phyloP scores from a whole-genome alignment of 805 yeast genomes.

The Zygosaccharomyces gambellarensis region DNA sequence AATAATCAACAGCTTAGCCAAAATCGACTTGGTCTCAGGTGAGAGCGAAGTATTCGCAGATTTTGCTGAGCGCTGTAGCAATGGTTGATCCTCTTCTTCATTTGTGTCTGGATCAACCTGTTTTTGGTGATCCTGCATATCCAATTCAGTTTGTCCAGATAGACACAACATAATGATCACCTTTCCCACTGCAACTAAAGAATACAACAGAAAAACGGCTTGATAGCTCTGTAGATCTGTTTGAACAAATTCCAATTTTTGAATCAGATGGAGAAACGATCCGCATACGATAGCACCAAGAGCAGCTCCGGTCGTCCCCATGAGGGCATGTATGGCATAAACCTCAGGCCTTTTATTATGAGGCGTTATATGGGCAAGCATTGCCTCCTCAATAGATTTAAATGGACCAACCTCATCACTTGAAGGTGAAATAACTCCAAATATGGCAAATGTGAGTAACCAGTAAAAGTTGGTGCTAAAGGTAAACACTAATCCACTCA shows the following conservation, averaged over 20 bases:
- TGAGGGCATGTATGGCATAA: slow-evolving; percentile 67
- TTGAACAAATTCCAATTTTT: slow-evolving; percentile 33
- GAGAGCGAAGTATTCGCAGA: slow-evolving; percentile 29
- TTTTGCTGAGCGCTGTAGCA: slow-evolving; percentile 14
- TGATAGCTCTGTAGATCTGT: slow-evolving; percentile 46
- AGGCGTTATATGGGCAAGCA: slow-evolving; percentile 73
- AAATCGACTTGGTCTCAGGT: slow-evolving; percentile 39
- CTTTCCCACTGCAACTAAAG: slow-evolving; percentile 50
- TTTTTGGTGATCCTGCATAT: slow-evolving; percentile 24
- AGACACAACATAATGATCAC: slow-evolving; percentile 46
- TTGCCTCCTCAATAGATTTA: slow-evolving; percentile 77
- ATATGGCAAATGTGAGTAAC: slow-evolving; percentile 62
- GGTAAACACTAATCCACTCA: slow-evolving; percentile 65
- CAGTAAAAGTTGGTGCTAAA: slow-evolving; percentile 47
- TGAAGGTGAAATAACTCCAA: slow-evolving; percentile 84
- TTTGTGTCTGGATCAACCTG: slow-evolving; percentile 8
- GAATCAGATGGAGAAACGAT: slow-evolving; percentile 44
- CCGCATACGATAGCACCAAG: slow-evolving; percentile 68
- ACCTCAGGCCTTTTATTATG: slow-evolving; percentile 60
- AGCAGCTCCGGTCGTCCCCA: slow-evolving; percentile 70
- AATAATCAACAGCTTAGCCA: slow-evolving; percentile 48
- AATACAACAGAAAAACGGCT: slow-evolving; percentile 51
- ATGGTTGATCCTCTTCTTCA: slow-evolving; percentile 27
- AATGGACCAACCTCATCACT: slow-evolving; percentile 93
- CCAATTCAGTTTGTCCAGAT: slow-evolving; percentile 49